Evolutionary conservation across 176 grass and related monocot genomes (phyloP).

Genomic region (Cocos nucifera): DNA sequence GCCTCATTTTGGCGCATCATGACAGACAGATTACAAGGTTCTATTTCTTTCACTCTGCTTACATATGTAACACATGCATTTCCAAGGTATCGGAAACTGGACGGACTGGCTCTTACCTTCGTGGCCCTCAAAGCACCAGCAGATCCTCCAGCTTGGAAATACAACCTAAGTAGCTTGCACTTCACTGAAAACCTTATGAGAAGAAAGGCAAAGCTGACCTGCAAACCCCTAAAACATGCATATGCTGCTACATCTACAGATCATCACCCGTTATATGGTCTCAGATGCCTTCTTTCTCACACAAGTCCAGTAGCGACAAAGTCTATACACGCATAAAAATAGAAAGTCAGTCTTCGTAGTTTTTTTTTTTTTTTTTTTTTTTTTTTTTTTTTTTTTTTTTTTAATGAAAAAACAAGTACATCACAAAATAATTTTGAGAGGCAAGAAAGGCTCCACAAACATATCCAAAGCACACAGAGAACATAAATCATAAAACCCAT

Average conservation of each 20-base stretch:
- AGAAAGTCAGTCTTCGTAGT: not conserved
- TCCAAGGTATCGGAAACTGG: conserved; percentile 11
- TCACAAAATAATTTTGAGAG: not conserved
- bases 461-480: no score
- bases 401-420: not conserved
- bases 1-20: conserved; percentile 16
- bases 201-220: conserved; percentile 17
- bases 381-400: not conserved
- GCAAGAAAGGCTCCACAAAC: no score
- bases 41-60: conserved; percentile 9
- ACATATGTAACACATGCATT: conserved; percentile 25
- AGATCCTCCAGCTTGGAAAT: conserved; percentile 34
- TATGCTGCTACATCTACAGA: conserved; percentile 29
- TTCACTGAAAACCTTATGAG: conserved; percentile 20
- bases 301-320: conserved; percentile 77
- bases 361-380: no score
- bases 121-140: conserved; percentile 27
- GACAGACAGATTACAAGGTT: conserved; percentile 3
- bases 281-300: conserved; percentile 78
- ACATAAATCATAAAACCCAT: no score
- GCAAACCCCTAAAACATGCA: conserved; percentile 31
- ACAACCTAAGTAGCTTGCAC: conserved; percentile 42
- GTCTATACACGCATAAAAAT: conserved; percentile 50
- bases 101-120: conserved; percentile 18
- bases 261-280: conserved; percentile 1